Conservation (phyloP, 139 green algal species). For the Micractinium conductrix region DNA sequence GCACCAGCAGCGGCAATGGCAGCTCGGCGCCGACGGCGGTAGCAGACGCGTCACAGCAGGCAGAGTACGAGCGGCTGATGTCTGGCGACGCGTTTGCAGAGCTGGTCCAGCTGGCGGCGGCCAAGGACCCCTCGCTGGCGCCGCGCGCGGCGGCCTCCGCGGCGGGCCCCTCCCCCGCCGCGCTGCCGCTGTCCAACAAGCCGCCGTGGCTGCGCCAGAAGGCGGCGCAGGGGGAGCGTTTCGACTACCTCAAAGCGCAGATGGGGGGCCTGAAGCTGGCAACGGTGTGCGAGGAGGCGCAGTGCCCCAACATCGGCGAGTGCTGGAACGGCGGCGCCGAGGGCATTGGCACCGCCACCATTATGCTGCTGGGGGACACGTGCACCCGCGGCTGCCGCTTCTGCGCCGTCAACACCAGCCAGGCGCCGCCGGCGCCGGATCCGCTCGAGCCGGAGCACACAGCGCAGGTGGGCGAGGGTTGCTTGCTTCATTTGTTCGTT, state of each 20-base stretch:
- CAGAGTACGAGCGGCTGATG: conserved; percentile 37
- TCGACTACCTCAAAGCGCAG: conserved; percentile 84
- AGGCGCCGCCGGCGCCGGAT: conserved; percentile 74
- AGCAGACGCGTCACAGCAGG: background rate
- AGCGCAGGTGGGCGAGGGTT: conserved; percentile 45
- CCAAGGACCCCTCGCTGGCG: conserved; percentile 79
- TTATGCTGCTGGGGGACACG: conserved; percentile 94
- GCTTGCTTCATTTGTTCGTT: no score
- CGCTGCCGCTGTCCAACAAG: conserved; percentile 68
- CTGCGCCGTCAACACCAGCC: conserved; percentile 87
- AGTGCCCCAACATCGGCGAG: conserved; percentile 97
- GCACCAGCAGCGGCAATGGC: background rate
- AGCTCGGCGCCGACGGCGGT: background rate
- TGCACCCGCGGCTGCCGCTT: conserved; percentile 93
- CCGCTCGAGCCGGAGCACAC: conserved; percentile 81
- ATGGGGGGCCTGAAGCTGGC: conserved; percentile 94
- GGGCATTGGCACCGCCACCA: conserved; percentile 89
- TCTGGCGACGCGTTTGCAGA: conserved; percentile 80
- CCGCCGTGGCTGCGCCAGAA: conserved; percentile 94
- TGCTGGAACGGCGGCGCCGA: conserved; percentile 85
- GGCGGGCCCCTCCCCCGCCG: conserved; percentile 7
- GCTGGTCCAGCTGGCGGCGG: conserved; percentile 81
- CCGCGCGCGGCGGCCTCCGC: conserved; percentile 2
- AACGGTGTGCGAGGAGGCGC: conserved; percentile 96
- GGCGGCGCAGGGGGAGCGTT: conserved; percentile 91